phyloP scores from a whole-genome alignment of 75 land plant genomes.

The Pinus albicaulis region DNA sequence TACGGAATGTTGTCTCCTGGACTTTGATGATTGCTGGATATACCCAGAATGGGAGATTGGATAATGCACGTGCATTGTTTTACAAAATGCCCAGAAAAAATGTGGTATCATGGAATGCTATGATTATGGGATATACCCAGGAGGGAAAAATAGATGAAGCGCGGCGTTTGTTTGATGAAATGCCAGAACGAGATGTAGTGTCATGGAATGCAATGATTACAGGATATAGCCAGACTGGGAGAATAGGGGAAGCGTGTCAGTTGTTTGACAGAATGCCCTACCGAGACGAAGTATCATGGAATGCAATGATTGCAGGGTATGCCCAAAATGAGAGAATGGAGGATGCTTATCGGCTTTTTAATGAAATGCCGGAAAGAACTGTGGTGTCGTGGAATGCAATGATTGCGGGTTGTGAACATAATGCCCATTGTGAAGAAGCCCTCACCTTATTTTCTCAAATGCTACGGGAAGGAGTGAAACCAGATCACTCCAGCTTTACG shows the following conservation, averaged over 20 bases:
- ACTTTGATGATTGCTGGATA: constrained; percentile 51
- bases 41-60: constrained; percentile 19
- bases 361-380: constrained; percentile 35
- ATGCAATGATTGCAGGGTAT: constrained; percentile 39
- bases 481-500: constrained; percentile 9
- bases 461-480: constrained; percentile 7
- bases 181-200: constrained; percentile 24
- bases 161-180: constrained; percentile 43
- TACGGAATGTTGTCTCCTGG: constrained; percentile 29
- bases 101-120: constrained; percentile 55
- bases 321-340: constrained; percentile 26
- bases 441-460: constrained; percentile 14
- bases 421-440: constrained; percentile 10
- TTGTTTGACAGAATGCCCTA: constrained; percentile 22
- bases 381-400: constrained; percentile 16
- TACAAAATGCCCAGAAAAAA: constrained; percentile 36
- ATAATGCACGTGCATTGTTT: constrained; percentile 44
- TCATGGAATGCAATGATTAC: constrained; percentile 29
- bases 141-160: constrained; percentile 50
- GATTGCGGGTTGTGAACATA: constrained; percentile 12
- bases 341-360: constrained; percentile 55
- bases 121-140: constrained; percentile 68
- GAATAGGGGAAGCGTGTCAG: constrained; percentile 11
- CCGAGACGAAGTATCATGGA: constrained; percentile 31
- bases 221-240: constrained; percentile 24